Evolutionary conservation across 306 rosid genomes (phyloP), one percentile per base, ranked within the genome.

Genomic region (Mimosa pudica): DNA sequence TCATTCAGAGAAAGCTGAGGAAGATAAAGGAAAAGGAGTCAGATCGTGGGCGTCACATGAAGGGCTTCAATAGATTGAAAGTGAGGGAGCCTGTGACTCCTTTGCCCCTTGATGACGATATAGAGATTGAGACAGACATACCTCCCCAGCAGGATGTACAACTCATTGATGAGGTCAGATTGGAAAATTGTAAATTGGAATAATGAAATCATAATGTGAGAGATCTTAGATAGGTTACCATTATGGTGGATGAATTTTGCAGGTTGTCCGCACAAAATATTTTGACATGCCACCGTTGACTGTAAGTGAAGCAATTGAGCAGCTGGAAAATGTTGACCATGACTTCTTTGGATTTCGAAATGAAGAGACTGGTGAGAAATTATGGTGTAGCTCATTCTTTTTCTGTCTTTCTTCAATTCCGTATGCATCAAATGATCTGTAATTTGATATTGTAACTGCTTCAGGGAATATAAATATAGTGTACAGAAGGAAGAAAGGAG

Each of bases 251-350:
- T 47, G 73, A 51, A 14, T 58, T 61, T 84, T 77, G 12, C 83
- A 94, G 98, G 88, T 95, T 84, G 92, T 92, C 46, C 97, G 98
- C 48, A 95, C 94, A 54, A 92, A 95, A 64, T 90, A 89, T 90
- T 91, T 95, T 49, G 98, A 92, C 82, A 95, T 92, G 94, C 98
- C 97, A 1, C 97, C 98, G 8, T 84, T 95, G 88, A 92, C 97
- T 1, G 90, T 95, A 71, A 60, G 86, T 20, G 98, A 92, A 86
- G 98, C 98, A 73, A 84, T 91, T 74, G 90, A 95, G 78, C 98
- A 95, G 80, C 89, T 95, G 47, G 93, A 87, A 82, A 92, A 91
- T 75, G 82, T 92, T 83, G 90, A 91, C 83, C 98, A 95, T 62
- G 97, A 90, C 88, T 95, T 95, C 70, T 95, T 91, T 84, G 98